phyloP scores from a whole-genome alignment of 495 filamentous ascomycete species.

The Neurospora sublineolata region DNA sequence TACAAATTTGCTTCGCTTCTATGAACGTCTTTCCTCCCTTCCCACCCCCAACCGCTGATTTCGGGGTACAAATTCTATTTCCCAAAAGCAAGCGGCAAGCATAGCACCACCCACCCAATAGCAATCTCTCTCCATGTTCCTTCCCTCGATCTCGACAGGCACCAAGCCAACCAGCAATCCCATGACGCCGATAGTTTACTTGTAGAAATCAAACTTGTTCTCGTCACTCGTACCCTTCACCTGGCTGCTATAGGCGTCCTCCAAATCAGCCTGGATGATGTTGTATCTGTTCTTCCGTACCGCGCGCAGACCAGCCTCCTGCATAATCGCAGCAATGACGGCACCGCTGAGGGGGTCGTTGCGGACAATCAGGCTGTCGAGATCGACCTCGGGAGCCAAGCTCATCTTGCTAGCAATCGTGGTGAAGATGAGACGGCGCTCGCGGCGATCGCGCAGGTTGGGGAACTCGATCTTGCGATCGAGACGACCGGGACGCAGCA shows the following conservation, averaged over 20 bases:
- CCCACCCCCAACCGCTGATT: neutral
- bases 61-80: neutral
- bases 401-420: conserved; percentile 97
- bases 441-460: conserved; percentile 75
- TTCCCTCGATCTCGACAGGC: neutral
- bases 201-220: conserved; percentile 67
- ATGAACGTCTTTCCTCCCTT: neutral
- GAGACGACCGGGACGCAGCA: conserved; percentile 86
- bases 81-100: neutral
- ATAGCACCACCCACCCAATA: conserved; percentile 1
- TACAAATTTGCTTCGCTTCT: neutral
- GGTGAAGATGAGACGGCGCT: conserved; percentile 88
- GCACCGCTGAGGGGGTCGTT: conserved; percentile 93
- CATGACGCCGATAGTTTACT: conserved; percentile 18
- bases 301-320: conserved; percentile 89
- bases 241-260: conserved; percentile 90
- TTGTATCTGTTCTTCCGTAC: conserved; percentile 98
- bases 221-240: conserved; percentile 80
- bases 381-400: conserved; percentile 86
- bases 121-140: neutral
- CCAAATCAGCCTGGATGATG: conserved; percentile 90
- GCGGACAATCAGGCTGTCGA: conserved; percentile 88
- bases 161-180: neutral
- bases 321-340: conserved; percentile 97
- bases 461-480: conserved; percentile 99